A percentile compares a stretch with the other conserved stretches of the same genome.
phyloP scores from a whole-genome alignment of 23 red algal genomes.

The Gracilaria domingensis region DNA sequence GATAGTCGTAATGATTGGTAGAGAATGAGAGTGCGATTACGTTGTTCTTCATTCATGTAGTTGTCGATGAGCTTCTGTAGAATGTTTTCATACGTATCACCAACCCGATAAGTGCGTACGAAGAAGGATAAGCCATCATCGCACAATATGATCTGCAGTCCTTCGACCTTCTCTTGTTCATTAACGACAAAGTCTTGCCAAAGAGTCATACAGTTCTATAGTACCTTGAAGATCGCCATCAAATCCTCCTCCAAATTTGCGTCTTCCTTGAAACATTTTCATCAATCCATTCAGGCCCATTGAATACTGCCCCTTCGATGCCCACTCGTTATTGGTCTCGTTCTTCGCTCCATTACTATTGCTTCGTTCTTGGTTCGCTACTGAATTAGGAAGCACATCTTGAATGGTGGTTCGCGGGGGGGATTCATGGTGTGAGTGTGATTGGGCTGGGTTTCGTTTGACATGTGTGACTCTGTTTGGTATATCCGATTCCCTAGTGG shows the following conservation, averaged over 20 bases:
- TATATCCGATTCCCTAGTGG: no score
- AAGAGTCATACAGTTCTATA: slow-evolving; percentile 7
- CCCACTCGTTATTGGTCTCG: background rate
- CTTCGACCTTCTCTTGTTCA: slow-evolving; percentile 4
- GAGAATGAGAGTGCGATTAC: slow-evolving; percentile 13
- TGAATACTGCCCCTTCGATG: background rate
- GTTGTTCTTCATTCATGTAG: background rate
- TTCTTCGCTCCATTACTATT: background rate
- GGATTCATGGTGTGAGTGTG: background rate
- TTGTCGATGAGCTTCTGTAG: background rate
- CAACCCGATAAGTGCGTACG: background rate
- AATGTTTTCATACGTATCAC: background rate
- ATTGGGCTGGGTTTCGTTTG: no score
- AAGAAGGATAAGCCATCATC: slow-evolving; percentile 17
- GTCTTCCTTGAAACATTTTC: background rate
- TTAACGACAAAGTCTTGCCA: slow-evolving; percentile 8
- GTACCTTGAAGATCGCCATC: background rate
- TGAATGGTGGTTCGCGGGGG: background rate
- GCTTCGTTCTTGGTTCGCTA: background rate
- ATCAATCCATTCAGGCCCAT: background rate
- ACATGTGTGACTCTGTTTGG: no score
- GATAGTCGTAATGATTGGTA: slow-evolving; percentile 22
- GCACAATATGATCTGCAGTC: background rate
- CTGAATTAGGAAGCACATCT: background rate
- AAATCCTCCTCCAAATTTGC: slow-evolving; percentile 5